Evolutionary conservation across 805 yeast species (phyloP).

Genomic region (Spathaspora gorwiae): DNA sequence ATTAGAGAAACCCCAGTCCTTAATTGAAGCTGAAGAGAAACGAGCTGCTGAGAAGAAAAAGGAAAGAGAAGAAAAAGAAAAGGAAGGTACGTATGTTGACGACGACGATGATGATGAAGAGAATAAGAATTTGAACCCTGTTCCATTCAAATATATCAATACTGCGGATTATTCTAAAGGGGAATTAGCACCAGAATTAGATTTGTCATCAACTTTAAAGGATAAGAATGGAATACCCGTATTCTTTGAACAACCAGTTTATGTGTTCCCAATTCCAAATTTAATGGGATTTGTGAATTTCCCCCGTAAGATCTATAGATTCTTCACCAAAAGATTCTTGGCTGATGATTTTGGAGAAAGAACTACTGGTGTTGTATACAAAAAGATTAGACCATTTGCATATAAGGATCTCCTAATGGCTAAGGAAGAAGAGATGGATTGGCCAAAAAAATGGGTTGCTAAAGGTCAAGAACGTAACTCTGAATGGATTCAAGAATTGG

Average conservation of each 20-base stretch:
- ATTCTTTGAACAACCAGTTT: constrained; percentile 70
- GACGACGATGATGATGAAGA: constrained; percentile 10
- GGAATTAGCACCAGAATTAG: constrained; percentile 57
- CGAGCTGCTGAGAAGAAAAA: constrained; percentile 10
- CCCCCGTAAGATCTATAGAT: constrained; percentile 73
- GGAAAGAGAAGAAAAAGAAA: constrained; percentile 30
- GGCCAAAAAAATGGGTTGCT: constrained; percentile 85
- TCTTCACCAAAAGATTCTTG: constrained; percentile 66
- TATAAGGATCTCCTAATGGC: constrained; percentile 40
- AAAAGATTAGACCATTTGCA: constrained; percentile 52
- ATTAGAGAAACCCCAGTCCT: constrained; percentile 41
- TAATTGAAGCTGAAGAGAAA: constrained; percentile 15
- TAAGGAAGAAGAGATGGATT: constrained; percentile 68
- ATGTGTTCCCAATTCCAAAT: constrained; percentile 73
- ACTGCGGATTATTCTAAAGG: constrained; percentile 55
- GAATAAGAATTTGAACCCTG: constrained; percentile 30
- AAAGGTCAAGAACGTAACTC: constrained; percentile 68
- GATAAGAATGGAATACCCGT: constrained; percentile 47
- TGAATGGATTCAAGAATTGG: constrained; percentile 83
- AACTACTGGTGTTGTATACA: constrained; percentile 50
- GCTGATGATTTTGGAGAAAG: constrained; percentile 60
- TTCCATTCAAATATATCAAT: constrained; percentile 60
- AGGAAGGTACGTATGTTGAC: constrained; percentile 10
- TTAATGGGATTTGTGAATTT: constrained; percentile 72
- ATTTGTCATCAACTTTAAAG: constrained; percentile 26